Base-by-base conservation (phyloP, 257 asterid species). In the Solanum rostratum region DNA sequence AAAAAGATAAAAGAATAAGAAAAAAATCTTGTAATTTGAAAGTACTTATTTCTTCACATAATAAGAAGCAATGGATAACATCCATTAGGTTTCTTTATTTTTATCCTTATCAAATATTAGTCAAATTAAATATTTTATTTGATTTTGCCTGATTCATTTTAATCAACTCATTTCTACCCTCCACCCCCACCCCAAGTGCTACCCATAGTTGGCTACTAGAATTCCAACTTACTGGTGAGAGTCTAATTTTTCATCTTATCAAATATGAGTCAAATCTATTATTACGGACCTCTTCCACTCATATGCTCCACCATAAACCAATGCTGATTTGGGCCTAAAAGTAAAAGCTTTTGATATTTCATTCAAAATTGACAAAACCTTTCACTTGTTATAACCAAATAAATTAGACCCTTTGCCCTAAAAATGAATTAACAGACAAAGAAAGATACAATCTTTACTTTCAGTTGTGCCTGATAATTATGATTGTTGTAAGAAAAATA, bases 401-500 rank as follows among this genome's bases (percentile, higher is more conserved):
- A 43, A 71, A 71, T 71, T 1, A 45, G 22, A 13, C 19, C 20
- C 27, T 71, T 71, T 71, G 54, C 54, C 55, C 80, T 65, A 55
- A 83, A 83, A 83, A 68, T 41, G 76, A 87, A 81, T 27, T 79
- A 87, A 81, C 50, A 10, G 52, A 60, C 16, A 49, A 54, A 76
- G 65, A 86, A 66, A 88, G 94, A 88, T 89, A 88, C 80, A 84
- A 84, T 70, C 60, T 88, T 85, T 89, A 81, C 52, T 74, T 80
- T 80, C 82, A 45, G 30, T 39, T 33, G 84, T 41, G 45, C 54
- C 41, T 78, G 30, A 50, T 22, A 85, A 62, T 22, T 46, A 22
- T 6, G 13, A 83, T 46, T 30, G 29, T 10, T 20, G 7, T 24
- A 16, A 65, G 62, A 19, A 37, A 71, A 87, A 73, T 45, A 73